phyloP scores from a whole-genome alignment of 257 asterid species.

The Vinca minor region DNA sequence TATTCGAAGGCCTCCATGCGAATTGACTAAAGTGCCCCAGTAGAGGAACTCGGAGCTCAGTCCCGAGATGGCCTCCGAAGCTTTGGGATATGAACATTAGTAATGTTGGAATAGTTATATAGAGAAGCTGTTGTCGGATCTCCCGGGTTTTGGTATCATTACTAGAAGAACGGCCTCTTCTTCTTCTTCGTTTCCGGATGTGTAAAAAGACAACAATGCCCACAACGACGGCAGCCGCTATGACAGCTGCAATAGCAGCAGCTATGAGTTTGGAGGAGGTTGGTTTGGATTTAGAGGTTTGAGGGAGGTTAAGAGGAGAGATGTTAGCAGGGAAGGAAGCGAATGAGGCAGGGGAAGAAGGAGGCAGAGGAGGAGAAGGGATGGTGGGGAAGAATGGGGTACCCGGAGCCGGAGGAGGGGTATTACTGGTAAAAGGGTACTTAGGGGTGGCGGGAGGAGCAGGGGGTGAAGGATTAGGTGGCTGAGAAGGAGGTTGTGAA shows the following conservation, averaged over 20 bases:
- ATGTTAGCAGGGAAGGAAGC: constrained; percentile 66
- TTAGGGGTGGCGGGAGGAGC: constrained; percentile 38
- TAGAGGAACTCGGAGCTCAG: constrained; percentile 87
- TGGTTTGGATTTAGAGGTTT: constrained; percentile 36
- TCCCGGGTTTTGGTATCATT: constrained; percentile 37
- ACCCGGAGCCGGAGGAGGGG: constrained; percentile 27
- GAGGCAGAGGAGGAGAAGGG: constrained; percentile 56
- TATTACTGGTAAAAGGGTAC: constrained; percentile 40
- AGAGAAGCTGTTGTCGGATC: constrained; percentile 69
- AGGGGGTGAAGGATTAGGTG: constrained; percentile 36
- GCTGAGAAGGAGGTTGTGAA: too few species aligned
- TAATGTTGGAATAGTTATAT: too few species aligned
- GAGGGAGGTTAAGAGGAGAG: constrained; percentile 42
- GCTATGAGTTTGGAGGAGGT: constrained; percentile 46
- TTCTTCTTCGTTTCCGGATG: constrained; percentile 34
- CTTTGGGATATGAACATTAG: constrained; percentile 48
- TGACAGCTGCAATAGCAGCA: constrained; percentile 50
- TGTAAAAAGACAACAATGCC: constrained; percentile 51
- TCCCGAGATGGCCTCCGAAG: constrained; percentile 73
- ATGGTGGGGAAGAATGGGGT: constrained; percentile 50
- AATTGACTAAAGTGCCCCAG: constrained; percentile 73
- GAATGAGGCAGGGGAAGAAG: constrained; percentile 47
- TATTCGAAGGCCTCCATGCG: constrained; percentile 43
- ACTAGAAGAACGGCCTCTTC: constrained; percentile 10
- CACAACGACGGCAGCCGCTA: constrained; percentile 49